Conservation (phyloP, 1,139 yeast genomes). For the Kurtzmaniella quercitrusa region DNA sequence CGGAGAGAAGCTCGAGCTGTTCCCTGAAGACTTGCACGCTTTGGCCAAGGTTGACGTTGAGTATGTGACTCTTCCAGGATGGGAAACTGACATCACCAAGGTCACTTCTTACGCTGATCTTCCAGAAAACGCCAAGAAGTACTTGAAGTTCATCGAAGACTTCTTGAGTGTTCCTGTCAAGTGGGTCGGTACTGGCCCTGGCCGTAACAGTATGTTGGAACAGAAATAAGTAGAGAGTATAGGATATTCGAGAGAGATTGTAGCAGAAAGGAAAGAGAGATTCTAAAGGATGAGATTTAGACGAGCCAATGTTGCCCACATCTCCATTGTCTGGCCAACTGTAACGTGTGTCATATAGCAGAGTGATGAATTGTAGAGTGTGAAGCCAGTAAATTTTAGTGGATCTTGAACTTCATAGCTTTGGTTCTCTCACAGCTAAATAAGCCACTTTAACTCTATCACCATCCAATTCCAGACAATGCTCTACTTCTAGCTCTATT, state of each 20-base stretch:
- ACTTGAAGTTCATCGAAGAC: slow-evolving; percentile 81
- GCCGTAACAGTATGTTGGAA: slow-evolving; percentile 78
- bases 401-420: too few species aligned
- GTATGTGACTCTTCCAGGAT: slow-evolving; percentile 88
- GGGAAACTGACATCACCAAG: slow-evolving; percentile 82
- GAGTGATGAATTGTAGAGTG: too few species aligned
- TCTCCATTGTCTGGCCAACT: too few species aligned
- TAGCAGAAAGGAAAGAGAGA: background rate
- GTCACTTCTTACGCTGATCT: slow-evolving; percentile 67
- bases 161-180: slow-evolving; percentile 78
- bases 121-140: slow-evolving; percentile 83
- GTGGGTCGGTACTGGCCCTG: slow-evolving; percentile 99
- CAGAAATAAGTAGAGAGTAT: slow-evolving; percentile 11
- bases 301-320: too few species aligned
- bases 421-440: too few species aligned
- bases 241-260: background rate
- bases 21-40: slow-evolving; percentile 87
- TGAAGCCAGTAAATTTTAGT: too few species aligned
- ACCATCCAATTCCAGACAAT: too few species aligned
- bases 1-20: slow-evolving; percentile 68
- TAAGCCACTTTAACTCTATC: too few species aligned
- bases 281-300: too few species aligned
- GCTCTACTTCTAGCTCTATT: too few species aligned
- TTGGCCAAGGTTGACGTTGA: slow-evolving; percentile 88
- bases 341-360: too few species aligned